These are phyloP conservation scores for Backusella australiensis DNA, from an alignment of 192 early-diverging fungal species.

Conservation along the genomic window DNA sequence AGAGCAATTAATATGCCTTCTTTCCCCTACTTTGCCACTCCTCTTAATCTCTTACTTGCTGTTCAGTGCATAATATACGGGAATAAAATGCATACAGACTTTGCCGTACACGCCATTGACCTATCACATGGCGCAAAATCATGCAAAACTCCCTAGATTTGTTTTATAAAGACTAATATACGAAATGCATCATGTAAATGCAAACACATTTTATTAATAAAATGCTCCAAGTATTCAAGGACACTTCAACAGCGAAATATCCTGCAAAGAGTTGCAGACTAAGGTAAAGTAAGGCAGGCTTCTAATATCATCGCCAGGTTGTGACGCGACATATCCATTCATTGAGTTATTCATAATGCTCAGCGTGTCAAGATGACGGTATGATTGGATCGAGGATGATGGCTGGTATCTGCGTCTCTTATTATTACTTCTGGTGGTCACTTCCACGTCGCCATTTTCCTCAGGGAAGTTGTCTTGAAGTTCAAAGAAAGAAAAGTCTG, in stretches of 20 bases:
- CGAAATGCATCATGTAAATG: no score
- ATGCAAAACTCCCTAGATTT: no score
- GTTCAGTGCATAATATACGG: neutral
- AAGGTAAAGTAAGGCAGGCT: neutral
- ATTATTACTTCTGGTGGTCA: neutral
- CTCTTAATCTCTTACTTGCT: neutral
- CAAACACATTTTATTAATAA: no score
- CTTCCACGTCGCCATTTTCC: neutral
- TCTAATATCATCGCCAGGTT: neutral
- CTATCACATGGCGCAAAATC: no score
- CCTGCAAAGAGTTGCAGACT: neutral
- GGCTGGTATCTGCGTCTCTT: neutral
- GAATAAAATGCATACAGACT: neutral
- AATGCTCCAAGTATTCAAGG: no score
- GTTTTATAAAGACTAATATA: no score
- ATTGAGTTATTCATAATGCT: neutral
- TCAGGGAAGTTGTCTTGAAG: neutral
- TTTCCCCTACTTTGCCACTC: neutral
- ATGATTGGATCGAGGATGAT: neutral
- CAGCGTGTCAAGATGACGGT: neutral
- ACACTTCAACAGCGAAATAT: neutral
- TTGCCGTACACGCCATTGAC: no score
- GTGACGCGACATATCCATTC: neutral
- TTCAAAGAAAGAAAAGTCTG: neutral
- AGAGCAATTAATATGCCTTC: neutral